phyloP scores from a whole-genome alignment of 306 rosid genomes.

The Fagus crenata region DNA sequence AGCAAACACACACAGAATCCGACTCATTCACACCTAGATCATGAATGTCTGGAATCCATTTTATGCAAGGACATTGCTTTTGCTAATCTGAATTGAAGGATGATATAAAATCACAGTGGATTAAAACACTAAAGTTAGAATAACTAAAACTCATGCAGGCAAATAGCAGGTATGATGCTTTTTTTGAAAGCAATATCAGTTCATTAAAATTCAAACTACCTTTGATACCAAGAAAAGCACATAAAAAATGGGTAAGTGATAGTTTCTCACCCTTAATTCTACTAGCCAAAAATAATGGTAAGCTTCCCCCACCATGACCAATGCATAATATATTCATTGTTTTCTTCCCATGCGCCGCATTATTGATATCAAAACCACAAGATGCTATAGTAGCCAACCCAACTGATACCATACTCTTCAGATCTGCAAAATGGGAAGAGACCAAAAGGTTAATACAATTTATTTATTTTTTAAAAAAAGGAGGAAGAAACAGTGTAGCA shows the following conservation, averaged over 20 bases:
- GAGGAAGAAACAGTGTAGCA: background rate
- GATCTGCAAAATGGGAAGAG: conserved; percentile 49
- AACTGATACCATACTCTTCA: conserved; percentile 86
- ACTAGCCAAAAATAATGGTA: conserved; percentile 84
- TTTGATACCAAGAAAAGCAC: background rate
- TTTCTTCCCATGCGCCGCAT: conserved; percentile 56
- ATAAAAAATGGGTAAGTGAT: conserved; percentile 8
- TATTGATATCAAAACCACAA: conserved; percentile 59
- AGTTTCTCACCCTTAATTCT: conserved; percentile 64
- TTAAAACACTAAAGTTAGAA: no score
- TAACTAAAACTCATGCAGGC: no score
- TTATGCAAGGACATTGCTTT: no score
- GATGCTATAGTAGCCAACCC: conserved; percentile 76
- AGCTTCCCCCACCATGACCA: conserved; percentile 97
- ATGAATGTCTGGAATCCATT: no score
- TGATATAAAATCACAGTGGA: no score
- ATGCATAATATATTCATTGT: conserved; percentile 71
- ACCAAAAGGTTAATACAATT: conserved; percentile 17
- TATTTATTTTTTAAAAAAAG: conserved; percentile 6
- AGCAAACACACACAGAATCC: no score
- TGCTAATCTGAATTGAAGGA: no score
- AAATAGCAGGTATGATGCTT: no score
- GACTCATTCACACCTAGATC: no score
- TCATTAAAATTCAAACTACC: background rate
- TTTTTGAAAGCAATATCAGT: background rate